phyloP scores from a whole-genome alignment of 805 yeast genomes.

The Pachysolen tannophilus region DNA sequence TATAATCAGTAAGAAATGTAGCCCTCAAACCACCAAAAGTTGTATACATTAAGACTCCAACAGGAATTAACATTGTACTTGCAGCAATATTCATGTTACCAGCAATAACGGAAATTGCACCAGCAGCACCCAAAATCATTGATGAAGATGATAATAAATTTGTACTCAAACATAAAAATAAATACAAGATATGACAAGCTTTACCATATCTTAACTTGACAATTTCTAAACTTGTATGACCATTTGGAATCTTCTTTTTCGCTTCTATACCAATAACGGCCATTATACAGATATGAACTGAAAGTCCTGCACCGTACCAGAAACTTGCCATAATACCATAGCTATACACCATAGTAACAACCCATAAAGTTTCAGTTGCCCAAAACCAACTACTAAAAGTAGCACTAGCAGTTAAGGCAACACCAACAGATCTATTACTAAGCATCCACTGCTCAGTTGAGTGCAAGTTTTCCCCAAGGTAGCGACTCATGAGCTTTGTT shows the following conservation, averaged over 20 bases:
- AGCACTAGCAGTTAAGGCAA: constrained; percentile 21
- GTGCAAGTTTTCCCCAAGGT: constrained; percentile 16
- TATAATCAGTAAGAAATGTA: constrained; percentile 25
- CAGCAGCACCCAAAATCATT: constrained; percentile 21
- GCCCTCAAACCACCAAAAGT: constrained; percentile 29
- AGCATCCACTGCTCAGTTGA: constrained; percentile 20
- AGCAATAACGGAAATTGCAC: constrained; percentile 22
- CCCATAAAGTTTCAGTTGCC: constrained; percentile 17
- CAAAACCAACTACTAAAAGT: constrained; percentile 23
- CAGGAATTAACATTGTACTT: constrained; percentile 21
- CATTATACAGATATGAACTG: constrained; percentile 16
- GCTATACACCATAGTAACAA: constrained; percentile 16
- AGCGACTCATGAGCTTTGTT: constrained; percentile 18
- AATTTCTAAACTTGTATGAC: constrained; percentile 14
- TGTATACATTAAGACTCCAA: constrained; percentile 26
- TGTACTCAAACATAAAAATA: constrained; percentile 15
- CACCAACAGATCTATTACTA: constrained; percentile 18
- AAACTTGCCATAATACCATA: constrained; percentile 20
- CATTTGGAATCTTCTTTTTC: constrained; percentile 12
- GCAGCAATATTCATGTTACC: constrained; percentile 18
- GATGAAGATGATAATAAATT: constrained; percentile 21
- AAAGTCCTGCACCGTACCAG: constrained; percentile 17
- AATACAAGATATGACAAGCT: constrained; percentile 13
- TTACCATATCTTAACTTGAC: constrained; percentile 19
- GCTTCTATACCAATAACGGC: no score